Conservation (phyloP, 768 basidiomycete genomes). For the Calvatia gigantea region DNA sequence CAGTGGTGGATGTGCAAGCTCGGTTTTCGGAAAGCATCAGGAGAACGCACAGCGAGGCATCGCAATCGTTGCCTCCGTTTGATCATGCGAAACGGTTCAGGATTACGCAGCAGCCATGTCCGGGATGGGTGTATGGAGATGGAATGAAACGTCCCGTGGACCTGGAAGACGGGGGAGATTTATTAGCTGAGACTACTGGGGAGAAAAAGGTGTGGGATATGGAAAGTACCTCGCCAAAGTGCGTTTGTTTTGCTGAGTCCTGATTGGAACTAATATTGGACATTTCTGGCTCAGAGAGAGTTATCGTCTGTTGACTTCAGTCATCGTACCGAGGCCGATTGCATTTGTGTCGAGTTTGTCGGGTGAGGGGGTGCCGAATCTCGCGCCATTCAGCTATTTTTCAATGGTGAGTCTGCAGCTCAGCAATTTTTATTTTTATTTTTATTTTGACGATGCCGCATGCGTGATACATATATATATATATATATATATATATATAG, state of each 20-base stretch:
- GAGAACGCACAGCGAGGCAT: conserved; percentile 3
- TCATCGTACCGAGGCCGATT: conserved; percentile 63
- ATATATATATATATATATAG: conserved; percentile 26
- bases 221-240: conserved; percentile 28
- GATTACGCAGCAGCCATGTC: conserved; percentile 34
- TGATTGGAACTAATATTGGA: conserved; percentile 1
- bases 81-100: conserved; percentile 25
- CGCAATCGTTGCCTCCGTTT: conserved; percentile 17
- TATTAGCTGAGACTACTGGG: conserved; percentile 8
- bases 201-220: conserved; percentile 39
- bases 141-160: conserved; percentile 23
- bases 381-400: conserved; percentile 71
- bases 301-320: conserved; percentile 54
- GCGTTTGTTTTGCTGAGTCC: not conserved
- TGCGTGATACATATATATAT: too few species aligned
- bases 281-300: conserved; percentile 25
- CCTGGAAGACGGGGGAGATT: conserved; percentile 23
- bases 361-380: conserved; percentile 47
- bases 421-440: too few species aligned
- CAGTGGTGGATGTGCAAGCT: not conserved
- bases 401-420: conserved; percentile 42
- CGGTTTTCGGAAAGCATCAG: not conserved
- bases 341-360: conserved; percentile 63
- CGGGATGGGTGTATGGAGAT: conserved; percentile 41
- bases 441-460: too few species aligned